Evolutionary conservation across 2,329 filamentous ascomycete species (phyloP), one percentile per base, ranked within the genome.

Genomic region (Trichoderma sp.): DNA sequence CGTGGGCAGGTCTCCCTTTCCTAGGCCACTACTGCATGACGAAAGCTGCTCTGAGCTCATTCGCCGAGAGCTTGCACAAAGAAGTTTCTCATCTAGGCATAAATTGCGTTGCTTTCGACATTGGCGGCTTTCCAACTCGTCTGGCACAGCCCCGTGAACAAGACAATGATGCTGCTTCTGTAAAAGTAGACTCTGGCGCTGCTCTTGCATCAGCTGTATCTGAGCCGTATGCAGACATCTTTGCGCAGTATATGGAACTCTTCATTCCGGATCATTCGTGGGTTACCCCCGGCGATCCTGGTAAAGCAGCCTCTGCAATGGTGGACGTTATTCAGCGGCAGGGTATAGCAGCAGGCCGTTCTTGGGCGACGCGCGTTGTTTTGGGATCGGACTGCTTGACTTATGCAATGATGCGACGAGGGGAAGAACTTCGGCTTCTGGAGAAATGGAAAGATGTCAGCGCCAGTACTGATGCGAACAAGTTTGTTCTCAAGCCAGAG

Each of bases 371-470:
- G 1, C 73, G 77, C 1, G 71, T 80, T 0, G 73, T 77, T 7
- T 65, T 81, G 5, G 79, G 79, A 0, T 74, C 72, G 11, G 79
- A 80, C 68, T 72, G 73, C 0, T 69, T 78, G 11, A 72, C 70
- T 19, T 74, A 67, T 24, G 73, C 70, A 16, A 72, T 66, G 55
- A 71, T 72, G 67, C 77, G 73, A 55, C 73, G 68, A 47, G 58
- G 69, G n/a, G 75, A 74, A 64, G 73, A 72, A 49, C 57, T 71
- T n/a, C 47, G 68, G 53, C 66, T 76, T 2, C 11, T 74, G 14
- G 69, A 73, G 37, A 69, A 65, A 7, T 78, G 76, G 75, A 70
- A 76, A 52, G 72, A 74, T 27, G 67, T 77, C 5, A 75, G 71
- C 33, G 58, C 63, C 7, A 74, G 72, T 63, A 76, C 75, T 0